A percentile compares a stretch with the other conserved stretches of the same genome.
These are phyloP conservation scores for Eudorina sp. DNA, from an alignment of 139 green algal species.

Conservation along the genomic window DNA sequence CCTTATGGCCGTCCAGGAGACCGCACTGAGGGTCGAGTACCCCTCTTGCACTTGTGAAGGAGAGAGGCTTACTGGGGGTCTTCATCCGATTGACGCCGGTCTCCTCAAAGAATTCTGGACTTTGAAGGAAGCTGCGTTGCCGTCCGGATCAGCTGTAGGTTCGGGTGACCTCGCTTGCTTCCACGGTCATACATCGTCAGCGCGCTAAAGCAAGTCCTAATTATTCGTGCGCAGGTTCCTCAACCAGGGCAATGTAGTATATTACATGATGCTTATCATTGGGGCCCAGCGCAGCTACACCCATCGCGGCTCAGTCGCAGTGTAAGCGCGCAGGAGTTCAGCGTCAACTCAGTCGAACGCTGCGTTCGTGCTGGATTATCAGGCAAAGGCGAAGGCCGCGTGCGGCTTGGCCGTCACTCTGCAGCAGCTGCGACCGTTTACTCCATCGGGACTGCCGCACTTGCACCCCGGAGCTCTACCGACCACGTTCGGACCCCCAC, in stretches of 20 bases:
- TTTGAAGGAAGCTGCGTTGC: background rate
- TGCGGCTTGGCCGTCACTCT: background rate
- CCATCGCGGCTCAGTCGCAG: conserved; percentile 5
- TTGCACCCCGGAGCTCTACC: too few species aligned
- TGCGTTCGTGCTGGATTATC: background rate
- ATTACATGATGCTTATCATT: background rate
- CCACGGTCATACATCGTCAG: too few species aligned
- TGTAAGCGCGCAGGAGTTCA: background rate
- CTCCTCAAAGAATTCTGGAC: conserved; percentile 3
- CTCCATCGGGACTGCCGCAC: too few species aligned
- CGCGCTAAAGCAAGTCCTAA: too few species aligned
- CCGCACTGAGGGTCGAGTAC: background rate
- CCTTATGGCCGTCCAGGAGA: too few species aligned
- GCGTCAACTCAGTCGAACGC: background rate
- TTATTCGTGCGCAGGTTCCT: background rate
- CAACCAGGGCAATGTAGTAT: background rate
- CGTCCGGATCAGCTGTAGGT: background rate
- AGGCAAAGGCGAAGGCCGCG: background rate
- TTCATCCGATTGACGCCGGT: background rate
- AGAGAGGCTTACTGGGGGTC: background rate
- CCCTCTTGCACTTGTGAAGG: background rate
- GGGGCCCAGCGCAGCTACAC: background rate
- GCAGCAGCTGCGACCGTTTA: background rate
- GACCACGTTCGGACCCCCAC: too few species aligned
- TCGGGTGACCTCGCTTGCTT: too few species aligned